Base-by-base conservation (phyloP, 768 basidiomycete species). In the Harrya chromipes region DNA sequence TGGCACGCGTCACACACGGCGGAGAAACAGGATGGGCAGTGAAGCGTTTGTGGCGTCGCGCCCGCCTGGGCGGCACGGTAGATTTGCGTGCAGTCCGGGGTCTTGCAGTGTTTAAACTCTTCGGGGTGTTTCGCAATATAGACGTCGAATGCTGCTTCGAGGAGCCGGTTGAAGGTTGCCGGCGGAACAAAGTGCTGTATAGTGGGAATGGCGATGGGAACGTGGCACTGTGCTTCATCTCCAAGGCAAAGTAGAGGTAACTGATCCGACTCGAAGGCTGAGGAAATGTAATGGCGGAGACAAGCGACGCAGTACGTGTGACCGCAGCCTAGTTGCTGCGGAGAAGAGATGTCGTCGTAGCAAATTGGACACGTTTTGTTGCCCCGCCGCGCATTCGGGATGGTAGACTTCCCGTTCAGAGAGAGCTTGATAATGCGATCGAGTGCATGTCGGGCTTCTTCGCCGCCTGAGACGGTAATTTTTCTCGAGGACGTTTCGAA, bases 181-280 rank as follows among this genome's bases (percentile, higher is more conserved):
- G 74, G 58, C 0, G 74, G 55, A 10, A 88, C 72, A 0, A 84
- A 51, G 19, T 69, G 63, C 27, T 73, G 75, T 9, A 82, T 80
- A 21, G 71, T 62, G 13, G 57, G 47, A 11, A 87, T 67, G 1
- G 85, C 71, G 20, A 90, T 76, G 8, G 60, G 72, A 21, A 73
- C 66, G 0, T 67, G 56, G 59, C 87, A 90, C 41, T 69, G 75
- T 3, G 73, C 80, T 13, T 78, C 75, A 49, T 79, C 69, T 6
- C 81, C 87, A 1, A 87, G 70, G 57, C 87, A 90, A 7, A 66
- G 74, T 19, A 88, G 62, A 3, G 87, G 86, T 67, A 88, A 87
- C 4, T 67, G 65, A 35, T 74, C 75, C 46, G 70, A 76, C 26
- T 80, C 76, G 21, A 74, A 62, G 0, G 83, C 70, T 1, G 83